These are phyloP conservation scores for Udeniomyces megalosporus DNA, from an alignment of 768 basidiomycete species.

Conservation along the genomic window DNA sequence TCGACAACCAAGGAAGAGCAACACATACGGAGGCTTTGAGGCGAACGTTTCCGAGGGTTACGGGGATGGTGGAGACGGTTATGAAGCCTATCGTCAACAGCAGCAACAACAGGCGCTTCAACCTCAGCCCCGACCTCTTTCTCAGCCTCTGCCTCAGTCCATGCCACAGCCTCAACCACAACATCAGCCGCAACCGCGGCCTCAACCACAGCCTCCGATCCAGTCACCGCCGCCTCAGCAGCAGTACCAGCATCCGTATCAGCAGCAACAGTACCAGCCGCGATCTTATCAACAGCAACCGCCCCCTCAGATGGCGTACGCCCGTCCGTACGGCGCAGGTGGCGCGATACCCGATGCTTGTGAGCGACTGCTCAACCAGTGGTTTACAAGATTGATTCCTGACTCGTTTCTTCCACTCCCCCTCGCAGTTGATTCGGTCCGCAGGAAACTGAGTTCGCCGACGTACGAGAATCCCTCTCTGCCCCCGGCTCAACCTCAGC, in stretches of 20 bases:
- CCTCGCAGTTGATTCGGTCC: too few species aligned
- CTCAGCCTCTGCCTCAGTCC: background rate
- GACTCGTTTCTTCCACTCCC: too few species aligned
- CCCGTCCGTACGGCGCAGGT: too few species aligned
- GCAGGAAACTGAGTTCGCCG: too few species aligned
- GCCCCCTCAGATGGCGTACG: too few species aligned
- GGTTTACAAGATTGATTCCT: too few species aligned
- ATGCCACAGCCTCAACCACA: background rate
- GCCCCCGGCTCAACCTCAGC: too few species aligned
- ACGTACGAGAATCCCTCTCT: too few species aligned
- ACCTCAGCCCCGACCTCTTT: background rate
- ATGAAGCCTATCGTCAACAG: background rate
- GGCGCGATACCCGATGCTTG: too few species aligned
- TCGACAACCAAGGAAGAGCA: constrained; percentile 33
- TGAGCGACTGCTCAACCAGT: too few species aligned
- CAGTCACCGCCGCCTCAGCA: background rate
- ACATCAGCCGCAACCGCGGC: background rate
- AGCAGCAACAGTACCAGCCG: background rate
- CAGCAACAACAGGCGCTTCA: background rate
- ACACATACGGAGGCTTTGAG: constrained; percentile 78
- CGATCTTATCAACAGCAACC: background rate
- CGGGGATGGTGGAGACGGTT: constrained; percentile 25
- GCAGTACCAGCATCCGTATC: background rate
- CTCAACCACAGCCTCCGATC: background rate
- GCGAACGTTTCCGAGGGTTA: constrained; percentile 72